These are phyloP conservation scores for Amylostereum areolatum DNA, from an alignment of 1,284 basidiomycete species.

Conservation along the genomic window DNA sequence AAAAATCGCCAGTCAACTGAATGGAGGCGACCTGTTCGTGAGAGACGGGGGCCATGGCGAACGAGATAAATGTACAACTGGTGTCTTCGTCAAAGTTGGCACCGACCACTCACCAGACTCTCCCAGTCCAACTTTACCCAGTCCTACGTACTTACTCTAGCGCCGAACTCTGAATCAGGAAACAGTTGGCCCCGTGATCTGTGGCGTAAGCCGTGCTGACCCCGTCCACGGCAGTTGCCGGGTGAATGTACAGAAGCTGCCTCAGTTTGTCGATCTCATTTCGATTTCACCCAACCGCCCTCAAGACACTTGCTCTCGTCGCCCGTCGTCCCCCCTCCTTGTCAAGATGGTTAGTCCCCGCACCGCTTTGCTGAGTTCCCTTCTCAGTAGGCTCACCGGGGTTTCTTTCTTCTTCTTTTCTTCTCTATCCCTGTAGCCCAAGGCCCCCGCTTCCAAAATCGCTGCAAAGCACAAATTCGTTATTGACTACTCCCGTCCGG, in stretches of 20 bases:
- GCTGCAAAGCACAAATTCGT: constrained; percentile 85
- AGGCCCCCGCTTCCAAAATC: constrained; percentile 65
- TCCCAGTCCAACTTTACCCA: no score
- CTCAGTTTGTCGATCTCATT: neutral
- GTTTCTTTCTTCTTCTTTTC: constrained; percentile 24
- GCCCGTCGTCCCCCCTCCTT: constrained; percentile 12
- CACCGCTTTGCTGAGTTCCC: constrained; percentile 83
- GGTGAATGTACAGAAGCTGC: neutral
- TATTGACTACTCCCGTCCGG: constrained; percentile 93
- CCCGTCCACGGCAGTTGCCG: neutral
- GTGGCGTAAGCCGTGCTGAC: no score
- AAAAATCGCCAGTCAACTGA: constrained; percentile 71
- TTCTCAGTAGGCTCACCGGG: constrained; percentile 86
- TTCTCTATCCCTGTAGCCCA: constrained; percentile 44
- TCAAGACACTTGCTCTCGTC: constrained; percentile 16
- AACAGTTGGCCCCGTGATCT: no score
- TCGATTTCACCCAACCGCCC: constrained; percentile 3
- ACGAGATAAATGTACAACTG: neutral
- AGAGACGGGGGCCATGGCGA: constrained; percentile 43
- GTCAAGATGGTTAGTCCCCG: constrained; percentile 64
- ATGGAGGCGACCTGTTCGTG: constrained; percentile 65
- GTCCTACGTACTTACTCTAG: no score
- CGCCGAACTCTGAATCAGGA: no score
- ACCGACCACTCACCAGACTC: no score
- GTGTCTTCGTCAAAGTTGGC: no score